Conservation (phyloP, 2,329 filamentous ascomycete genomes). For the Botrytis sinoallii region DNA sequence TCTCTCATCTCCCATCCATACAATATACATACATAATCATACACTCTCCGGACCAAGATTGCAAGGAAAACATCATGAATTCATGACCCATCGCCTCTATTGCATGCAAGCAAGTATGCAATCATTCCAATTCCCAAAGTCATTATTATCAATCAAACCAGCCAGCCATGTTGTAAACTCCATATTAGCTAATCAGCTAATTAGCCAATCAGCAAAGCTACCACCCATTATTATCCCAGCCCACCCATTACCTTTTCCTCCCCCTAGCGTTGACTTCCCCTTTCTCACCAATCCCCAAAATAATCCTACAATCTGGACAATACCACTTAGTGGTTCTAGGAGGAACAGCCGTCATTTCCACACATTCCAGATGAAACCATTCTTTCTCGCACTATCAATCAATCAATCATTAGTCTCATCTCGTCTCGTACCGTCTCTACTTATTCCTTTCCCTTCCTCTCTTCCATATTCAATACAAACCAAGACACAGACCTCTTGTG, state of each 20-base stretch:
- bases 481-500: background rate
- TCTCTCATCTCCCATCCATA: background rate
- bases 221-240: background rate
- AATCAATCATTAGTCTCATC: constrained; percentile 24
- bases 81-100: background rate
- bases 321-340: constrained; percentile 79
- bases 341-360: constrained; percentile 65
- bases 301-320: constrained; percentile 70
- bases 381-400: constrained; percentile 65
- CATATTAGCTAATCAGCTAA: background rate
- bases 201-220: background rate
- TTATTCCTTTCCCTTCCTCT: background rate
- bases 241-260: constrained; percentile 34
- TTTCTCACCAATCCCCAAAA: constrained; percentile 60
- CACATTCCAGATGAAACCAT: constrained; percentile 82
- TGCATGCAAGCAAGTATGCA: background rate
- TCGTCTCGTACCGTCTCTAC: no score
- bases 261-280: constrained; percentile 52
- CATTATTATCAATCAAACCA: background rate
- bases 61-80: background rate
- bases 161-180: background rate
- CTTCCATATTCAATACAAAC: constrained; percentile 4
- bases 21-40: background rate
- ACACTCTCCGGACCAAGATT: background rate
- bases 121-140: background rate